Conservation (phyloP, 2,329 filamentous ascomycete genomes). For the Verticillium isaacii region DNA sequence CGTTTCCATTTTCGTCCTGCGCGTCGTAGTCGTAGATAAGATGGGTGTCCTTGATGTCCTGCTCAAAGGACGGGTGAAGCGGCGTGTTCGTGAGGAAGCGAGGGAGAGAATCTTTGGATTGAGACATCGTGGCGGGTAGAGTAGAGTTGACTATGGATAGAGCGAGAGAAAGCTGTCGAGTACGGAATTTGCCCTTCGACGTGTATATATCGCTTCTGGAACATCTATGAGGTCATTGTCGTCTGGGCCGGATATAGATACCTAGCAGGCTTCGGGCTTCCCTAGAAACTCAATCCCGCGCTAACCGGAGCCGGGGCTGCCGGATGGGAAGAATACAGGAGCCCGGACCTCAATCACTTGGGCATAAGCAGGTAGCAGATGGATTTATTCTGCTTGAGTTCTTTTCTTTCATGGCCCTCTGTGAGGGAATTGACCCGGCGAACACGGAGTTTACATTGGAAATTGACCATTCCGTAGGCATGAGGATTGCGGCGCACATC, state of each 20-base stretch:
- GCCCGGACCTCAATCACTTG: not conserved
- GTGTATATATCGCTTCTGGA: not conserved
- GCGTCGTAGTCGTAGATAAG: constrained; percentile 54
- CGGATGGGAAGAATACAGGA: not conserved
- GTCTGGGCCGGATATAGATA: not conserved
- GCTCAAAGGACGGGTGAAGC: constrained; percentile 31
- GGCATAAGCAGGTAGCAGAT: no score
- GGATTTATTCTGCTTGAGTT: not conserved
- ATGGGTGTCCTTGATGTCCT: constrained; percentile 48
- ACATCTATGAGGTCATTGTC: not conserved
- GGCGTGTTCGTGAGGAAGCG: constrained; percentile 13
- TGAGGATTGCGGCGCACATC: no score
- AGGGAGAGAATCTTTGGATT: constrained; percentile 3
- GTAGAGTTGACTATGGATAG: not conserved
- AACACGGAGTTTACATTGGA: no score
- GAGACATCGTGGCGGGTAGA: not conserved
- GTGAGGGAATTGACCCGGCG: no score
- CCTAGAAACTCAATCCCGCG: not conserved
- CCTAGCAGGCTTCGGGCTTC: not conserved
- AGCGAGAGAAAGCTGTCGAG: no score
- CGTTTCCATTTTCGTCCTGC: constrained; percentile 38
- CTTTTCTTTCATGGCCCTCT: no score
- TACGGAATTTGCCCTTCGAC: no score
- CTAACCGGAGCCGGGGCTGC: not conserved
- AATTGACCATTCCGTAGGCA: no score